Evolutionary conservation across 495 filamentous ascomycete genomes (phyloP).

Genomic region (Chaetomium tenue): DNA sequence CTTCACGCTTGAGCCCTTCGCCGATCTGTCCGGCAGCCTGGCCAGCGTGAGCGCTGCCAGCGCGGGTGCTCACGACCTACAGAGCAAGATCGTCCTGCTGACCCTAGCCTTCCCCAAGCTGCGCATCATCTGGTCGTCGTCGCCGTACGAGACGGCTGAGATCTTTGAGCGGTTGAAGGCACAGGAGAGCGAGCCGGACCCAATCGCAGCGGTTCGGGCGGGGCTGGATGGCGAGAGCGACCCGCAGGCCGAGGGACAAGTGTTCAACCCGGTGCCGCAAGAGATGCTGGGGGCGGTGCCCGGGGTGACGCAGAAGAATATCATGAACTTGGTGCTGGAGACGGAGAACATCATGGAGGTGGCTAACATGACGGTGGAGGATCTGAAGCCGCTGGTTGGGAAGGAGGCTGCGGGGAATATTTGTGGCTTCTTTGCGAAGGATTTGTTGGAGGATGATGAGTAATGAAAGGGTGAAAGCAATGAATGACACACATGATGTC

Average conservation of each 20-base stretch:
- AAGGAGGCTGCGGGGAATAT: constrained; percentile 78
- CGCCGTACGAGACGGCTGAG: constrained; percentile 93
- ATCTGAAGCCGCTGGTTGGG: constrained; percentile 71
- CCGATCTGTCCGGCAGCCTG: constrained; percentile 68
- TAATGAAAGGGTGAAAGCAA: neutral
- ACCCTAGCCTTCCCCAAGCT: constrained; percentile 89
- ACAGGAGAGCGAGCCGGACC: constrained; percentile 83
- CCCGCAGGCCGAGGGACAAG: constrained; percentile 54
- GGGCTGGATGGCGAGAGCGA: constrained; percentile 68
- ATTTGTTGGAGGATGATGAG: constrained; percentile 56
- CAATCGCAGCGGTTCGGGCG: constrained; percentile 76
- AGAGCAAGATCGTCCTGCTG: constrained; percentile 87
- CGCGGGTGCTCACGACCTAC: constrained; percentile 66
- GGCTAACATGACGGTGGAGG: constrained; percentile 78
- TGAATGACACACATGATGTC: too few relatives aligned
- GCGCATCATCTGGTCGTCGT: constrained; percentile 88
- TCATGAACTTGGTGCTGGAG: constrained; percentile 66
- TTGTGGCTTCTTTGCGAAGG: constrained; percentile 78
- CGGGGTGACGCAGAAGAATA: constrained; percentile 76
- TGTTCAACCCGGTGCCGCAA: constrained; percentile 62
- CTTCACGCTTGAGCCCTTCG: constrained; percentile 93
- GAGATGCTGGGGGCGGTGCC: constrained; percentile 89
- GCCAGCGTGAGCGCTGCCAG: constrained; percentile 53
- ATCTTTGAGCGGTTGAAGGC: constrained; percentile 94
- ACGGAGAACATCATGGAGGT: constrained; percentile 76